phyloP scores from a whole-genome alignment of 441 rosid species.

The Croton setiger region DNA sequence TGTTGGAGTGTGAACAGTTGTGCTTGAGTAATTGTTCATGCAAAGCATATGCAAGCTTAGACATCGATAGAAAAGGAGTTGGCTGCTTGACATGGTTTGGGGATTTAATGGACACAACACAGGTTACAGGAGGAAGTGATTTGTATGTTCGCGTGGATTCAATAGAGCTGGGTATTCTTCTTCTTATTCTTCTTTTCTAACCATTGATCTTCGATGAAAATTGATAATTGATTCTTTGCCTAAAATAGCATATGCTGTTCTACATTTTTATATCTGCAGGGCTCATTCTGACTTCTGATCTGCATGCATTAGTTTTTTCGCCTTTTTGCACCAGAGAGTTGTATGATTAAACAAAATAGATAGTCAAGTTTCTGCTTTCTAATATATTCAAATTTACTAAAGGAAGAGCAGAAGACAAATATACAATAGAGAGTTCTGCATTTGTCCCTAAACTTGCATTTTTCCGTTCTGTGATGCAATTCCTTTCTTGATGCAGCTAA shows the following conservation, averaged over 20 bases:
- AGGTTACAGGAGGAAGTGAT: too few relatives aligned
- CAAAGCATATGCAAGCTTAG: too few relatives aligned
- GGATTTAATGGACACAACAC: too few relatives aligned
- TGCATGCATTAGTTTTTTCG: not conserved
- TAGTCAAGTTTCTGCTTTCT: too few relatives aligned
- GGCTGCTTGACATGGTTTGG: too few relatives aligned
- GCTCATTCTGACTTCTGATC: not conserved
- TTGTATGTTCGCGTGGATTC: not conserved
- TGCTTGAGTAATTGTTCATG: too few relatives aligned
- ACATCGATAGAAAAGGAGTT: too few relatives aligned
- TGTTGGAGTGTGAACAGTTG: too few relatives aligned
- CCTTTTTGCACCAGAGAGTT: not conserved
- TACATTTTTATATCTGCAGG: not conserved
- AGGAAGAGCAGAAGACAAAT: too few relatives aligned
- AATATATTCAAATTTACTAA: too few relatives aligned
- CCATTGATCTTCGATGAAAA: not conserved
- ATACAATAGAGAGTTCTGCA: too few relatives aligned
- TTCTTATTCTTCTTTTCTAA: not conserved
- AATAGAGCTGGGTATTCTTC: slow-evolving; percentile 16
- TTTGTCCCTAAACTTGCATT: not conserved
- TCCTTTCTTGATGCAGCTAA: slow-evolving; percentile 12
- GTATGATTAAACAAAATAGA: too few relatives aligned
- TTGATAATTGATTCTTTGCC: not conserved
- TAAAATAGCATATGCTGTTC: not conserved
- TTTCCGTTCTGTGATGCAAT: not conserved